Evolutionary conservation across 2,329 filamentous ascomycete genomes (phyloP).

Genomic region (Exophiala spinifera): DNA sequence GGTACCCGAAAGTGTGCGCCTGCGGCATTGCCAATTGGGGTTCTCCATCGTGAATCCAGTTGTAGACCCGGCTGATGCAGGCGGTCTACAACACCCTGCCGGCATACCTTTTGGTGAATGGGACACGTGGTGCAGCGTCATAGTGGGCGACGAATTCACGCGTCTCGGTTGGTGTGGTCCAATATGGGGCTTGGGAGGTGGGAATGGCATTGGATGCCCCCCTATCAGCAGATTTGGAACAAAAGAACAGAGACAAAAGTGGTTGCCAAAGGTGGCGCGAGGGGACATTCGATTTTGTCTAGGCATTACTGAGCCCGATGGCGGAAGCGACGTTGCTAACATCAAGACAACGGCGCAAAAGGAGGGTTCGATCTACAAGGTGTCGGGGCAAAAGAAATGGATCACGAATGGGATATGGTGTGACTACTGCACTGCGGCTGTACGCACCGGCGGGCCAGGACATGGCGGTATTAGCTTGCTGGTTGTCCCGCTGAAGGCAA

Average conservation of each 20-base stretch:
- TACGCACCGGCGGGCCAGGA: conserved; percentile 67
- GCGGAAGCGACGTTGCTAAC: conserved; percentile 70
- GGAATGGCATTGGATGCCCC: conserved; percentile 70
- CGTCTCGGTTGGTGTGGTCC: conserved; percentile 62
- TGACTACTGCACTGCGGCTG: conserved; percentile 67
- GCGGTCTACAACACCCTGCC: conserved; percentile 64
- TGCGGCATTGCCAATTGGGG: conserved; percentile 63
- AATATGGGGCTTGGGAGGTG: conserved; percentile 56
- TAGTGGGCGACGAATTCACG: conserved; percentile 69
- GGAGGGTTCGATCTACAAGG: conserved; percentile 64
- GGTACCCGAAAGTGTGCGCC: conserved; percentile 62
- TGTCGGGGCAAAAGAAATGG: conserved; percentile 78
- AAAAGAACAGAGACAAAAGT: conserved; percentile 59
- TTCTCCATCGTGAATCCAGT: conserved; percentile 65
- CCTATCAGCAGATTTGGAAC: conserved; percentile 65
- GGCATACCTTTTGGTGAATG: conserved; percentile 68
- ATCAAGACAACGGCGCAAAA: conserved; percentile 66
- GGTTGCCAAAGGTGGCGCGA: conserved; percentile 64
- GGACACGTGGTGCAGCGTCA: conserved; percentile 67
- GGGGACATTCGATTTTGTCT: conserved; percentile 68
- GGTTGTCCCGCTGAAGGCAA: conserved; percentile 64
- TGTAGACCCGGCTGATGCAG: conserved; percentile 63
- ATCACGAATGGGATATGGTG: conserved; percentile 72
- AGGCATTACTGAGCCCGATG: conserved; percentile 74
- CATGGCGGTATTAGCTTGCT: conserved; percentile 66